Conservation (phyloP, 208 protist species). For the Phytomonas francai region DNA sequence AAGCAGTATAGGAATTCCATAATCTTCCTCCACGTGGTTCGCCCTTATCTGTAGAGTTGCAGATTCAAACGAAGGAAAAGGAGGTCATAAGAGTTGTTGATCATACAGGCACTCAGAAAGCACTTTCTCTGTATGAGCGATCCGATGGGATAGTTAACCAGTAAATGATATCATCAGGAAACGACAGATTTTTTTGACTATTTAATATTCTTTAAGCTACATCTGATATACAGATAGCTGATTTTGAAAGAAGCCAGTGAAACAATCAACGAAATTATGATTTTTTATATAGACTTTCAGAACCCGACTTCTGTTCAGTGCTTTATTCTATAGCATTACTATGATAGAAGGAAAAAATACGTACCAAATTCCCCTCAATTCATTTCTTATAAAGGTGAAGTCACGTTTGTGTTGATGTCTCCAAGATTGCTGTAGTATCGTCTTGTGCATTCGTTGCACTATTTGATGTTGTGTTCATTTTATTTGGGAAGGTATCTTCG, state of each 20-base stretch:
- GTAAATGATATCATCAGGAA: constrained; percentile 21
- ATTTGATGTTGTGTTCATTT: not conserved
- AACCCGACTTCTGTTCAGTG: not conserved
- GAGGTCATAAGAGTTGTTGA: constrained; percentile 67
- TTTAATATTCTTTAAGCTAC: not conserved
- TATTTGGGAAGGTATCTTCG: not conserved
- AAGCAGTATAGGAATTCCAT: constrained; percentile 34
- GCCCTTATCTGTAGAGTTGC: constrained; percentile 23
- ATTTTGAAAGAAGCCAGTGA: not conserved
- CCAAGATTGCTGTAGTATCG: constrained; percentile 67
- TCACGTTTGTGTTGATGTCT: constrained; percentile 31
- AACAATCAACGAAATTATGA: not conserved
- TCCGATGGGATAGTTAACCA: constrained; percentile 53
- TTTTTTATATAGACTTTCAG: not conserved
- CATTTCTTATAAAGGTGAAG: constrained; percentile 48
- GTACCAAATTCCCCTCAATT: constrained; percentile 52
- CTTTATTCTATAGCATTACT: constrained; percentile 36
- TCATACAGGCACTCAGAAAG: constrained; percentile 70
- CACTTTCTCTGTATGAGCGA: constrained; percentile 55
- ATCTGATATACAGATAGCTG: not conserved
- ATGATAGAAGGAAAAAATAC: constrained; percentile 60
- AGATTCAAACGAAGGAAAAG: constrained; percentile 46
- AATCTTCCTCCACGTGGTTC: constrained; percentile 24
- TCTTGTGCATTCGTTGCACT: constrained; percentile 28
- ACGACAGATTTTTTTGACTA: constrained; percentile 45